Conservation (phyloP, 176 grass and related monocot genomes). For the Canna indica region DNA sequence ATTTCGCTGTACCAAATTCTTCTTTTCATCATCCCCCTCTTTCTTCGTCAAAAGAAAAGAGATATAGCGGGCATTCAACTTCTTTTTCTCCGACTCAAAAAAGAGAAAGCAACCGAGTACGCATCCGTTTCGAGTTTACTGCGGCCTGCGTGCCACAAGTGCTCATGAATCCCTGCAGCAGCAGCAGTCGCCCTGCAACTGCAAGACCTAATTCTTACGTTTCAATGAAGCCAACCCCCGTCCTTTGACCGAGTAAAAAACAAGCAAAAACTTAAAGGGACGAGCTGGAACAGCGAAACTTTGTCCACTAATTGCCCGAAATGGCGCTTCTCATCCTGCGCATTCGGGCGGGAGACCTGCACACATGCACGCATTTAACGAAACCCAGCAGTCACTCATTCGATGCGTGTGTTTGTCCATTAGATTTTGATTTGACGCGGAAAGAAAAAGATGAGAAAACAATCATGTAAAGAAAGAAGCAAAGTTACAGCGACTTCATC, state of each 20-base stretch:
- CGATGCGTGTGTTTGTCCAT: neutral
- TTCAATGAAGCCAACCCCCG: neutral
- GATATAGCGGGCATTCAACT: neutral
- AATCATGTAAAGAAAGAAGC: no score
- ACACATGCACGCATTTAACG: no score
- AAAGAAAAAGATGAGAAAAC: no score
- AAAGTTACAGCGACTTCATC: neutral
- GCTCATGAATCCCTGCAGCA: neutral
- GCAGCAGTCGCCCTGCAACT: neutral
- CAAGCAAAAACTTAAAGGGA: neutral
- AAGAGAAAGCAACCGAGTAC: neutral
- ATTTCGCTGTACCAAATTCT: no score
- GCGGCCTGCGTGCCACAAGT: neutral
- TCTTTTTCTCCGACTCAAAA: neutral
- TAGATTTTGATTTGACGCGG: neutral
- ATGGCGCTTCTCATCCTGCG: no score
- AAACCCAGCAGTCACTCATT: no score
- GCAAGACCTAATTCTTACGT: conserved; percentile 8
- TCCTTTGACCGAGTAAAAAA: conserved; percentile 11
- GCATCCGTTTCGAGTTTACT: neutral
- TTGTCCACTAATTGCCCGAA: no score
- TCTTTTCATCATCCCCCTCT: conserved; percentile 1
- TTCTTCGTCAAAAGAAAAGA: conserved; percentile 10
- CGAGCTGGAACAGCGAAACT: neutral
- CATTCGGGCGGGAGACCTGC: no score